Base-by-base conservation (phyloP, 2,329 filamentous ascomycete genomes). In the Cytospora paraplurivora region DNA sequence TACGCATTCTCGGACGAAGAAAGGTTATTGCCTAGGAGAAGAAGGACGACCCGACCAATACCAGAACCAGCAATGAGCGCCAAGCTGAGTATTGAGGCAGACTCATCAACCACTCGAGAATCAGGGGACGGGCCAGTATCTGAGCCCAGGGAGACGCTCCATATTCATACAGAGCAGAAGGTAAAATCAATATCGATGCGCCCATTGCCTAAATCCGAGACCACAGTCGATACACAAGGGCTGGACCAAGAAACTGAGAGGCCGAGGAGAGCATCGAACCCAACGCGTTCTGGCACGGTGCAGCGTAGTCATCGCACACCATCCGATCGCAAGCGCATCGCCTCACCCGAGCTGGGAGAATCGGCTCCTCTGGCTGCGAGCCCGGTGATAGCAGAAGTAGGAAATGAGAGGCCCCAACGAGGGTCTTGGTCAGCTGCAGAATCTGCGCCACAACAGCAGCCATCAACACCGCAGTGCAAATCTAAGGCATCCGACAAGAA, bases 1-100 rank as follows among this genome's bases (percentile, higher is more conserved):
- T 72, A 73, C 59, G 69, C 64, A 13, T 77, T 77, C 62, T 78
- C 76, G 0, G 76, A 78, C 60, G 76, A 78, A 10, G 75, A 78
- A 17, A 69, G 71, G 34, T 65, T 69, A 4, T 38, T 72, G 32
- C 68, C 68, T 15, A 67, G 44, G 56, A 62, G 56, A 41, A 58
- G 38, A 47, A 53, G 34, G n/a, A 41, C n/a, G 12, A 58, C n/a
- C 5, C 49, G 7, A 38, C 56, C 19, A 19, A 33, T 19, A n/a
- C n/a, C 60, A 49, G 19, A 50, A 27, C 19, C 41, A 13, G 49
- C 35, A n/a, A 41, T 21, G 21, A 34, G 41, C 17, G 19, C 64
- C 47, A 38, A 56, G 15, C 52, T 56, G 57, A 38, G 11, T 38
- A 52, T 10, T 12, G 19, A 62, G 19, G 62, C 21, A 50, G 13